Conservation (phyloP, 768 basidiomycete species). For the Agaricus sinodeliciosus region DNA sequence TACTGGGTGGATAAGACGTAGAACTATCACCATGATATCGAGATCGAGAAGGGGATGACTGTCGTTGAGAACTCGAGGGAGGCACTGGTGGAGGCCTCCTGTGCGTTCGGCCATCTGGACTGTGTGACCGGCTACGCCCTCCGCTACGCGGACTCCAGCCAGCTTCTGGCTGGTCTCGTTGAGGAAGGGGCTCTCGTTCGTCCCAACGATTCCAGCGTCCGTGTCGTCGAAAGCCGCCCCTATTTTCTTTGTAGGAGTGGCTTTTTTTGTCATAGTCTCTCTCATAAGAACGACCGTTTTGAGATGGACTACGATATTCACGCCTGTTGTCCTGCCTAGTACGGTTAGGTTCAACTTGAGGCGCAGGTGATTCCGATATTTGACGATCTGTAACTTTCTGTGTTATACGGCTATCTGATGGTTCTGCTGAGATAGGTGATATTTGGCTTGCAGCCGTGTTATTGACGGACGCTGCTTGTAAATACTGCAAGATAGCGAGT, state of each 20-base stretch:
- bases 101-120: constrained; percentile 57
- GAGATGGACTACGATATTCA: constrained; percentile 38
- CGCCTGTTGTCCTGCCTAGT: constrained; percentile 18
- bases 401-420: constrained; percentile 7
- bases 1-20: background rate
- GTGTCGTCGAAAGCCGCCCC: constrained; percentile 53
- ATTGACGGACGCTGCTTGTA: constrained; percentile 21
- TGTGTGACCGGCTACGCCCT: constrained; percentile 66
- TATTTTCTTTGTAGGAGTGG: constrained; percentile 44
- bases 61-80: constrained; percentile 50
- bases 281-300: constrained; percentile 42
- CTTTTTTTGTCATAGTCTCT: constrained; percentile 44
- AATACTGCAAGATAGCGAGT: constrained; percentile 70
- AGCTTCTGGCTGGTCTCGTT: constrained; percentile 31
- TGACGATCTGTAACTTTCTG: constrained; percentile 8
- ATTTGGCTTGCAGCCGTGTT: constrained; percentile 1
- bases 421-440: background rate
- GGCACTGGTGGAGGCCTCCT: constrained; percentile 47
- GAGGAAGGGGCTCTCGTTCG: constrained; percentile 51
- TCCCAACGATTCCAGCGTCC: constrained; percentile 44
- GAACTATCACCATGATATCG: constrained; percentile 19
- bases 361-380: constrained; percentile 14
- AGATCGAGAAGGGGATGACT: constrained; percentile 24
- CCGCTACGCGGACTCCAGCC: constrained; percentile 35
- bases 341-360: background rate